phyloP scores from a whole-genome alignment of 192 early-diverging fungal species.

The Coemansia pectinata region DNA sequence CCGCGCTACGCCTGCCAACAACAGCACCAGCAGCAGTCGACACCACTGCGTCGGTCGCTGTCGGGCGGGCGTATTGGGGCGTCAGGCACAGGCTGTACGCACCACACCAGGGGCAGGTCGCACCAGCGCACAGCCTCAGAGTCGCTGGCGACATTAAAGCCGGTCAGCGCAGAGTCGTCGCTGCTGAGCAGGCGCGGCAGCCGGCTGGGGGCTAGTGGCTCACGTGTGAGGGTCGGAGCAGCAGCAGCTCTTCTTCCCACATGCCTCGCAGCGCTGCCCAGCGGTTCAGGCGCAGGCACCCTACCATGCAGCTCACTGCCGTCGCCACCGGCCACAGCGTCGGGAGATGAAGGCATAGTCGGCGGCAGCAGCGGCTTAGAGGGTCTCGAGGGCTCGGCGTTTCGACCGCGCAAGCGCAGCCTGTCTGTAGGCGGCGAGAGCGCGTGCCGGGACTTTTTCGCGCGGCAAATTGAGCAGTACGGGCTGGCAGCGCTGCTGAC shows the following conservation, averaged over 20 bases:
- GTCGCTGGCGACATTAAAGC: slow-evolving; percentile 12
- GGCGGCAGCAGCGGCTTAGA: neutral
- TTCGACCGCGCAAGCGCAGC: slow-evolving; percentile 52
- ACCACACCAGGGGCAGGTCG: neutral
- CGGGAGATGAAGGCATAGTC: neutral
- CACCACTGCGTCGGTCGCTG: slow-evolving; percentile 29
- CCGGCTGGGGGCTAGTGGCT: neutral
- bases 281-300: neutral
- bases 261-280: neutral
- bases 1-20: neutral
- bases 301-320: neutral
- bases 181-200: slow-evolving; percentile 7
- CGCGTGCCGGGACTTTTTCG: slow-evolving; percentile 41
- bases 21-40: neutral
- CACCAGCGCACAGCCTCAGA: slow-evolving; percentile 41
- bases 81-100: neutral
- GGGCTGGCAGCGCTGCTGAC: slow-evolving; percentile 46
- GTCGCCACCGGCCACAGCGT: slow-evolving; percentile 21
- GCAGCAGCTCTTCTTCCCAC: neutral
- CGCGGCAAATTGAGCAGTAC: slow-evolving; percentile 52
- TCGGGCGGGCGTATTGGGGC: slow-evolving; percentile 22
- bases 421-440: slow-evolving; percentile 53
- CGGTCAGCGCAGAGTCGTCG: neutral
- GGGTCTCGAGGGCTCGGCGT: slow-evolving; percentile 8
- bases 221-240: neutral